Percentiles rank a stretch among this genome's conserved stretches.
Evolutionary conservation across 768 basidiomycete genomes (phyloP).

Genomic region (Pleurotus cornucopiae): DNA sequence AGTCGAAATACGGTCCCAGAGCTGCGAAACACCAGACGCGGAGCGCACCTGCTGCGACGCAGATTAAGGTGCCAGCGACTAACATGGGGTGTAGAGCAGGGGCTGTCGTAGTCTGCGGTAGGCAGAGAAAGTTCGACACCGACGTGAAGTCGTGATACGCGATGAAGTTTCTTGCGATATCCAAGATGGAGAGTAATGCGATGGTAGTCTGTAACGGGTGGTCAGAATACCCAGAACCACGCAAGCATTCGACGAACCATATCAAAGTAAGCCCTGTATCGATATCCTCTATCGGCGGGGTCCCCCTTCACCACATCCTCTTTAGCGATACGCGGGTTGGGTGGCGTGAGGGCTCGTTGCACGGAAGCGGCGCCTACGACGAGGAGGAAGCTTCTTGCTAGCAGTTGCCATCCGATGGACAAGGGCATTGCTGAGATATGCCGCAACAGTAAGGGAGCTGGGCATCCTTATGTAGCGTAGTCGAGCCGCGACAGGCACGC

Average conservation of each 20-base stretch:
- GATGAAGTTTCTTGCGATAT: background rate
- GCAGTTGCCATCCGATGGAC: background rate
- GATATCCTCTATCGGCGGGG: background rate
- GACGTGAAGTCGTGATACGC: background rate
- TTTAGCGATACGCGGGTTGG: background rate
- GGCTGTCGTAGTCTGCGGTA: background rate
- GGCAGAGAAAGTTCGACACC: background rate
- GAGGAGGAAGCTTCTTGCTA: background rate
- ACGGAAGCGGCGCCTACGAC: background rate
- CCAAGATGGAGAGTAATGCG: background rate
- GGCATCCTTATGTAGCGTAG: no score
- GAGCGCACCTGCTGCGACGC: background rate
- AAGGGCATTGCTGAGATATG: no score
- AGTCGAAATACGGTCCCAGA: conserved; percentile 13
- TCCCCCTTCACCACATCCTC: background rate
- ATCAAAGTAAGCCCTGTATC: background rate
- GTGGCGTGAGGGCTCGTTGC: background rate
- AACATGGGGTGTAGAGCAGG: background rate
- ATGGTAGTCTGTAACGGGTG: background rate
- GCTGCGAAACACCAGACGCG: conserved; percentile 10
- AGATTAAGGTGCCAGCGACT: background rate
- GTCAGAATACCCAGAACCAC: background rate
- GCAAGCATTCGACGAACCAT: background rate
- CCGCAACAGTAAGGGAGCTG: no score
- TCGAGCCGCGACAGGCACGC: no score